Evolutionary conservation across 2,329 filamentous ascomycete species (phyloP).

Genomic region (Apiospora hydei): DNA sequence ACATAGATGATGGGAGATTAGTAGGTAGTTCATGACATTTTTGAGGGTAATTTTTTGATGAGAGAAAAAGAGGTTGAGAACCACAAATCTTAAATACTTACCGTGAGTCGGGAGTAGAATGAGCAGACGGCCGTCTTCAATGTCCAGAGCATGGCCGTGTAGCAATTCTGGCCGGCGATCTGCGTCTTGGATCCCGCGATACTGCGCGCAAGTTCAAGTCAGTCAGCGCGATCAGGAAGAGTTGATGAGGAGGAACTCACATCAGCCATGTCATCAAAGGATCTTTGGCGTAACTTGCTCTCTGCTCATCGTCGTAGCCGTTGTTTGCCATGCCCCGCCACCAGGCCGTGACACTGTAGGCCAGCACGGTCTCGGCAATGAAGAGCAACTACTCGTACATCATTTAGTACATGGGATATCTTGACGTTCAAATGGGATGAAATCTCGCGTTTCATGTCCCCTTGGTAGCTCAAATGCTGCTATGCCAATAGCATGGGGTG

Average conservation of each 20-base stretch:
- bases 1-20: neutral
- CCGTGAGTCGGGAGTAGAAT: conserved; percentile 29
- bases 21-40: neutral
- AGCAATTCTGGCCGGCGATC: conserved; percentile 26
- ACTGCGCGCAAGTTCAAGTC: neutral
- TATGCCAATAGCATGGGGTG: no score
- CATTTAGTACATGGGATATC: neutral
- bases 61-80: no score
- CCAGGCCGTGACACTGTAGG: conserved; percentile 29
- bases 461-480: no score
- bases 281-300: neutral
- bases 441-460: neutral
- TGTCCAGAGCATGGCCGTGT: conserved; percentile 29
- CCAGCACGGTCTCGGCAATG: conserved; percentile 18
- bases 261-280: neutral
- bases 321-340: conserved; percentile 27
- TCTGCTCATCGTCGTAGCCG: conserved; percentile 11
- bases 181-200: conserved; percentile 30
- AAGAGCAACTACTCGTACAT: neutral
- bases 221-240: neutral
- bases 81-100: conserved; percentile 23
- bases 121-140: conserved; percentile 28
- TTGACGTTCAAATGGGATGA: neutral
- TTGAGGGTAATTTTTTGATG: neutral
- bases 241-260: conserved; percentile 16